Evolutionary conservation across 768 basidiomycete genomes (phyloP), one percentile per base, ranked within the genome.

Genomic region (Leccinum disarticulatum): DNA sequence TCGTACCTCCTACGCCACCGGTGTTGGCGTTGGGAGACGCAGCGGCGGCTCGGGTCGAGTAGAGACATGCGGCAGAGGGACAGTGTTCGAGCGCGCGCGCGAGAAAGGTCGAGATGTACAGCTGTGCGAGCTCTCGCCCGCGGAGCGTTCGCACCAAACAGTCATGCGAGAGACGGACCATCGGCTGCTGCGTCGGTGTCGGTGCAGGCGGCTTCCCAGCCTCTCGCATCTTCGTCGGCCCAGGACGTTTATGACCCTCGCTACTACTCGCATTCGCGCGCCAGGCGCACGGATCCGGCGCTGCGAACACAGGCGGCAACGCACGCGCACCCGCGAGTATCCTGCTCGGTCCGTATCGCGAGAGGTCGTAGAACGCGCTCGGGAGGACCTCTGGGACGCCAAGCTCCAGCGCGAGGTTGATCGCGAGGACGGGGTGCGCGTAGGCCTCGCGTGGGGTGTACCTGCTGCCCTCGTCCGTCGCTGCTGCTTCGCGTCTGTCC

Each of bases 351-450:
- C 83, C 87, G 61, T 90, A 90, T 47, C 90, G 80, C 2, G 86
- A 82, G 51, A 91, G 79, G 62, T 91, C 89, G 69, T 90, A 91
- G 65, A 88, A 82, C 0, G 89, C 90, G 25, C 87, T 77, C 4
- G 87, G 83, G n/a, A 91, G 80, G 57, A 91, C 69, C 6, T 80
- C 73, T 13, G 79, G 74, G 0, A 89, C 70, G 53, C 78, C 77
- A 64, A 91, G 82, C 56, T 89, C 86, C 25, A 84, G 73, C 1
- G 88, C 88, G 58, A 92, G 82, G 53, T 85, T 79, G 73, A 91
- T 85, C 61, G 87, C 79, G 56, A 88, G 80, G 62, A 90, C 79
- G 8, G 90, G 90, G 70, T 90, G 88, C 0, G 88, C 75, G 64
- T 78, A 86, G 43, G 71, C 69, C 49, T 83, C 81, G 28, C 85